A percentile compares a stretch with the other conserved stretches of the same genome.
Conservation (phyloP, 2,329 filamentous ascomycete genomes). For the Tolypocladium endophyticum region DNA sequence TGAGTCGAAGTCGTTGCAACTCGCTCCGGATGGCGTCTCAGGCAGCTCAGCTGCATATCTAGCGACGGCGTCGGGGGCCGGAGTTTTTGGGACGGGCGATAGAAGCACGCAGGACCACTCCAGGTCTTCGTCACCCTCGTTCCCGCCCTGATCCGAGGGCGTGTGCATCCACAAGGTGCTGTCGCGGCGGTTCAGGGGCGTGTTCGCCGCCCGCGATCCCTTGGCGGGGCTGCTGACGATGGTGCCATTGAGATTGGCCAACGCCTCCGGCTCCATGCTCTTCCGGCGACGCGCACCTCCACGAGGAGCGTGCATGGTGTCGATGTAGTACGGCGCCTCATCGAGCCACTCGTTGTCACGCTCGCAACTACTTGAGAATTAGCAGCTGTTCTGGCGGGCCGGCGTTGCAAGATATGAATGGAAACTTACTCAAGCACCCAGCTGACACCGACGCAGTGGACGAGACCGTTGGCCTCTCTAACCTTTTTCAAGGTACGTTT, state of each 20-base stretch:
- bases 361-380: conserved; percentile 48
- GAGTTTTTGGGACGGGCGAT: conserved; percentile 48
- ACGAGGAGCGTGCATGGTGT: conserved; percentile 56
- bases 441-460: conserved; percentile 77
- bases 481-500: conserved; percentile 75
- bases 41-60: conserved; percentile 41
- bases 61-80: conserved; percentile 43
- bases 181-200: conserved; percentile 40
- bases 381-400: neutral
- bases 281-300: conserved; percentile 64
- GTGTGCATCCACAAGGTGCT: conserved; percentile 46
- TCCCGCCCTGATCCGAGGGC: conserved; percentile 33
- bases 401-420: neutral
- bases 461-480: conserved; percentile 57
- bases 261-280: conserved; percentile 67
- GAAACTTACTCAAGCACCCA: conserved; percentile 77
- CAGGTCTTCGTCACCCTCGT: conserved; percentile 26
- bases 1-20: conserved; percentile 19
- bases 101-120: conserved; percentile 34
- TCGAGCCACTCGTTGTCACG: conserved; percentile 67
- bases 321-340: conserved; percentile 58
- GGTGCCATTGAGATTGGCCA: conserved; percentile 59
- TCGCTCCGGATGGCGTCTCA: conserved; percentile 29
- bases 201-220: conserved; percentile 30
- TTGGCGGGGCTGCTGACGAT: conserved; percentile 36